These are phyloP conservation scores for Sindora glabra DNA, from an alignment of 306 rosid genomes.

Conservation along the genomic window DNA sequence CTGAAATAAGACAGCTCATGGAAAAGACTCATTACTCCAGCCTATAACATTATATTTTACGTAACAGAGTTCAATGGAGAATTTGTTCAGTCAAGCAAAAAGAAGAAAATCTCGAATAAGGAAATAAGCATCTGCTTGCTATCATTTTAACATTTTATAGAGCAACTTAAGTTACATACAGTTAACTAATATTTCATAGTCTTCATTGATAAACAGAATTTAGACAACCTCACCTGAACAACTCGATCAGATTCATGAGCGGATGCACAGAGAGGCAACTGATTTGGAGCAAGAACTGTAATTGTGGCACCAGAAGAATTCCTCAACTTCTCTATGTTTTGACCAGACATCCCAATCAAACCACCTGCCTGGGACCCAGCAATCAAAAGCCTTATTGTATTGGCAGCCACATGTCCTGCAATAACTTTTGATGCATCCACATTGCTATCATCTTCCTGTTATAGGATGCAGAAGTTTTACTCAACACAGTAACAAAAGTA, in stretches of 20 bases:
- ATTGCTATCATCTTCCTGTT: conserved; percentile 75
- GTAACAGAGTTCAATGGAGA: neutral
- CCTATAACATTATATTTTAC: no score
- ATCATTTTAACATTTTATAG: neutral
- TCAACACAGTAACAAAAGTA: neutral
- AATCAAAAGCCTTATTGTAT: conserved; percentile 84
- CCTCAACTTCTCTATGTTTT: conserved; percentile 84
- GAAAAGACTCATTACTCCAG: no score
- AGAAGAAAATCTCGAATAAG: neutral
- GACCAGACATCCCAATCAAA: conserved; percentile 88
- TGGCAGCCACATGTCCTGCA: conserved; percentile 87
- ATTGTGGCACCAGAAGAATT: conserved; percentile 76
- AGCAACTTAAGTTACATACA: neutral
- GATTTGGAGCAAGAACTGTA: conserved; percentile 74
- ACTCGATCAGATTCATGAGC: conserved; percentile 97
- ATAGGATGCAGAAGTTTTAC: neutral
- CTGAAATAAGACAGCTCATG: no score
- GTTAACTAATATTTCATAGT: neutral
- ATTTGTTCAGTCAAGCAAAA: neutral
- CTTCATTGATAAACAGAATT: conserved; percentile 1
- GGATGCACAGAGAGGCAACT: conserved; percentile 88
- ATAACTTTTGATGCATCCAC: conserved; percentile 57
- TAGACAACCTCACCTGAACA: conserved; percentile 60
- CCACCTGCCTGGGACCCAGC: conserved; percentile 97
- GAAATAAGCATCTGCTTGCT: neutral